Evolutionary conservation across 2,329 filamentous ascomycete species (phyloP), one percentile per base, ranked within the genome.

Genomic region (Aspergillus quadrilineatus): DNA sequence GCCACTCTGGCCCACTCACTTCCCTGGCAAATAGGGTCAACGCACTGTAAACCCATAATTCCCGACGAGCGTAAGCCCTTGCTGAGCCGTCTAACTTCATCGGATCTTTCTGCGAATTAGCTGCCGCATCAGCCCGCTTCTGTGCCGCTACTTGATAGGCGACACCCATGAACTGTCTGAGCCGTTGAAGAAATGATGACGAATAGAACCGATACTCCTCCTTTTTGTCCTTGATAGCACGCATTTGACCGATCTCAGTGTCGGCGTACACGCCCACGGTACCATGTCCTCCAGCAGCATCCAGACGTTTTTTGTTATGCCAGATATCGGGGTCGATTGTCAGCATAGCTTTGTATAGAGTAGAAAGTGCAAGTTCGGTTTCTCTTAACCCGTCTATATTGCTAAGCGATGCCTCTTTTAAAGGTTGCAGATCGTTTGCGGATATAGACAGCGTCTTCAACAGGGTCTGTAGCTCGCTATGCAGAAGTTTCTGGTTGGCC

Each of bases 401-500:
- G 57, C 91, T 89, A 6, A 97, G 79, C 2, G 90, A 88, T 14
- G 89, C 87, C 46, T 85, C 78, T 63, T 85, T 84, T 22, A 99
- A 80, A 6, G 90, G 85, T 51, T 88, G 85, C 14, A 99, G 82
- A 60, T 93, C 87, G 41, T 85, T 79, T 0, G 84, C 79, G 4
- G 91, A 92, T 56, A 97, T 96, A 9, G 92, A 92, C 54, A 96
- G 92, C 0, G 91, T 97, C 63, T 92, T 87, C 26, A 99, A 82
- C n/a, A 97, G 80, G 34, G 88, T 89, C 70, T 95, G 87, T 1
- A 99, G 82, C 73, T 99, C 94, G 60, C 88, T 90, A 72, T 93
- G 91, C 46, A 99, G 82, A 29, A 96, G 82, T 72, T 96, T 96
- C 72, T 99, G 94, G 67, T 99, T 99, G 41, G 94, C 91, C 17